These are phyloP conservation scores for Xerocomellus chrysenteron DNA, from an alignment of 768 basidiomycete genomes.

Conservation along the genomic window DNA sequence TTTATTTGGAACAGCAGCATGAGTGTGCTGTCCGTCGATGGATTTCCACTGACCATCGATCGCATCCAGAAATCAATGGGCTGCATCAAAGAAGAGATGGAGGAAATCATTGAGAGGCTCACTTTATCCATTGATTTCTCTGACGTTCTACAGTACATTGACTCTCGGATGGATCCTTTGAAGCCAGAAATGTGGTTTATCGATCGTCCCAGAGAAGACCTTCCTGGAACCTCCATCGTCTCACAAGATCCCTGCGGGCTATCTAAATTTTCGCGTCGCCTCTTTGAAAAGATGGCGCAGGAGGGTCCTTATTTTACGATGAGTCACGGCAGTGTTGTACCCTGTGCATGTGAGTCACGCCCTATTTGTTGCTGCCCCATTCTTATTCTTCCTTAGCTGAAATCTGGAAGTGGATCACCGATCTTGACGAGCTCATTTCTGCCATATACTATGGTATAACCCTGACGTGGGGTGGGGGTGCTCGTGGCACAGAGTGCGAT, in stretches of 20 bases:
- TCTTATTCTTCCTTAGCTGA: not conserved
- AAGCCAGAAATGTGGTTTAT: not conserved
- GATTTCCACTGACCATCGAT: not conserved
- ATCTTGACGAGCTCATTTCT: conserved; percentile 5
- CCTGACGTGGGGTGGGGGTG: conserved; percentile 16
- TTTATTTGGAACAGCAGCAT: not conserved
- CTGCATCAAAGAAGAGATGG: not conserved
- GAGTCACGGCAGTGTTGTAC: not conserved
- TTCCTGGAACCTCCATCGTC: not conserved
- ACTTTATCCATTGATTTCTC: not conserved
- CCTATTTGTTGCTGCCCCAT: no score
- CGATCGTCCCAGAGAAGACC: not conserved
- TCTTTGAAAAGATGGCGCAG: not conserved
- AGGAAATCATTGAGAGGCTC: not conserved
- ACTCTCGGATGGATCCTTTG: not conserved
- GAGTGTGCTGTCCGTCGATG: not conserved
- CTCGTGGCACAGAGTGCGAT: conserved; percentile 16
- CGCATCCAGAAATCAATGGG: no score
- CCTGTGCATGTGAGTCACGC: no score
- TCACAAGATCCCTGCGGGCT: not conserved
- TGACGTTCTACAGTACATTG: not conserved
- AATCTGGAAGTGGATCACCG: conserved; percentile 5
- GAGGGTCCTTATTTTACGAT: not conserved
- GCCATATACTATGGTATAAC: conserved; percentile 11
- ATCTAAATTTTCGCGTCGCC: fast-evolving